Conservation (phyloP, 2,329 filamentous ascomycete genomes). For the Aurifilum marmelostoma region DNA sequence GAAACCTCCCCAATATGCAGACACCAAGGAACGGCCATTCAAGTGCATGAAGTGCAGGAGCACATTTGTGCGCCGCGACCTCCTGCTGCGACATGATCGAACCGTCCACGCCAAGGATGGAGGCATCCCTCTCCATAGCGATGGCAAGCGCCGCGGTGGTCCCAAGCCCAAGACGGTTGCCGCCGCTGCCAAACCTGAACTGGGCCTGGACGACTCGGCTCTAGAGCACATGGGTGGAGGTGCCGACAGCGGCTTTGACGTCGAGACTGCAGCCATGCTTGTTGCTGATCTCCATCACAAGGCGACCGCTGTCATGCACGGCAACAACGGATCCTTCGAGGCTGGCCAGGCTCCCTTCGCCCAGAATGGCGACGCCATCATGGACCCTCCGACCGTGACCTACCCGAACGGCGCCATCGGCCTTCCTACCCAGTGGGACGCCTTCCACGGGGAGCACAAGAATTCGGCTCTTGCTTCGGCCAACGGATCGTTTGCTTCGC, state of each 20-base stretch:
- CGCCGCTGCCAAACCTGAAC: slow-evolving; percentile 61
- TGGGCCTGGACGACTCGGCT: slow-evolving; percentile 81
- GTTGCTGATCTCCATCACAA: slow-evolving; percentile 98
- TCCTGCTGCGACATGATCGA: slow-evolving; percentile 94
- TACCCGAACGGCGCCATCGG: slow-evolving; percentile 81
- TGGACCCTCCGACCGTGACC: slow-evolving; percentile 72
- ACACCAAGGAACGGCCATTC: slow-evolving; percentile 98
- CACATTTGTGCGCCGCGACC: slow-evolving; percentile 96
- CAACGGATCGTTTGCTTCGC: slow-evolving; percentile 69
- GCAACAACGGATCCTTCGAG: slow-evolving; percentile 59
- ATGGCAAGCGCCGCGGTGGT: slow-evolving; percentile 82
- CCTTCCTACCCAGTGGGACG: slow-evolving; percentile 81
- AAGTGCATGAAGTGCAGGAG: slow-evolving; percentile 98
- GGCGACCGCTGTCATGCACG: slow-evolving; percentile 72
- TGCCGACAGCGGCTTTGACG: slow-evolving; percentile 89
- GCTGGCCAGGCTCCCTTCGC: slow-evolving; percentile 69
- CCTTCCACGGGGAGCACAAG: slow-evolving; percentile 77
- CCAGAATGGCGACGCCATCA: slow-evolving; percentile 69
- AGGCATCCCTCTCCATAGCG: slow-evolving; percentile 89
- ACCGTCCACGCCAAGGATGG: slow-evolving; percentile 99
- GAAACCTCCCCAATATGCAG: slow-evolving; percentile 50
- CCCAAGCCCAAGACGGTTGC: slow-evolving; percentile 68
- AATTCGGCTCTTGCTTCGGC: slow-evolving; percentile 72
- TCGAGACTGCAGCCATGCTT: slow-evolving; percentile 93
- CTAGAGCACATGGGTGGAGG: slow-evolving; percentile 92